phyloP scores from a whole-genome alignment of 169 alveolate species.

The Cryptosporidium andersoni region DNA sequence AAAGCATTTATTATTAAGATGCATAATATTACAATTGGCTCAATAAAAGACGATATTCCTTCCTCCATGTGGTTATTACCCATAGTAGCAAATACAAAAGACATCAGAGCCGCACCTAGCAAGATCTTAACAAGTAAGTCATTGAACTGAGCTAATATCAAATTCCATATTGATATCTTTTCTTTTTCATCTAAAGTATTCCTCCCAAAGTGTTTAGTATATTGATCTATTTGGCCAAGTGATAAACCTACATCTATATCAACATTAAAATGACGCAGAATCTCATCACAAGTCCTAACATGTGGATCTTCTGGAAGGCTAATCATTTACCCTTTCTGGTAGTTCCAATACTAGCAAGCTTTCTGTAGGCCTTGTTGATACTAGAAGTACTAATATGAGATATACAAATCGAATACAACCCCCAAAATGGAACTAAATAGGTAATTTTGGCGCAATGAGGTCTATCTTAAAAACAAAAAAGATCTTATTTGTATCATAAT shows the following conservation, averaged over 20 bases:
- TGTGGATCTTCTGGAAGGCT: slow-evolving; percentile 64
- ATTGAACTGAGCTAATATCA: slow-evolving; percentile 92
- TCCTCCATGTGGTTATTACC: slow-evolving; percentile 89
- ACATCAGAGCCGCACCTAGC: slow-evolving; percentile 94
- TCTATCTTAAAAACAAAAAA: no score
- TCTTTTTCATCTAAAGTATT: slow-evolving; percentile 88
- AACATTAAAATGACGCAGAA: slow-evolving; percentile 69
- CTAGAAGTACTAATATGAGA: no score
- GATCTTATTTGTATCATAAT: no score
- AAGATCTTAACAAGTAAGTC: slow-evolving; percentile 94
- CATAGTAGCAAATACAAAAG: slow-evolving; percentile 90
- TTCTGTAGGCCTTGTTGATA: neutral
- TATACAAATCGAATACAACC: no score
- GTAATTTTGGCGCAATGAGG: no score
- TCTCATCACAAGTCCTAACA: slow-evolving; percentile 63
- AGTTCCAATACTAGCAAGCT: neutral
- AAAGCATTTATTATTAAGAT: slow-evolving; percentile 94
- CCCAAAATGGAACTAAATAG: no score
- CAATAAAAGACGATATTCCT: slow-evolving; percentile 94
- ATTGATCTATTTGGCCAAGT: slow-evolving; percentile 67
- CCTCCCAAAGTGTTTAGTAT: slow-evolving; percentile 78
- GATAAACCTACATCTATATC: slow-evolving; percentile 69
- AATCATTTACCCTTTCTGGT: slow-evolving; percentile 17
- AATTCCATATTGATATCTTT: slow-evolving; percentile 87
- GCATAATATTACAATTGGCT: slow-evolving; percentile 92